These are phyloP conservation scores for Exobasidium cylindrosporum DNA, from an alignment of 1,284 basidiomycete genomes.

Conservation along the genomic window DNA sequence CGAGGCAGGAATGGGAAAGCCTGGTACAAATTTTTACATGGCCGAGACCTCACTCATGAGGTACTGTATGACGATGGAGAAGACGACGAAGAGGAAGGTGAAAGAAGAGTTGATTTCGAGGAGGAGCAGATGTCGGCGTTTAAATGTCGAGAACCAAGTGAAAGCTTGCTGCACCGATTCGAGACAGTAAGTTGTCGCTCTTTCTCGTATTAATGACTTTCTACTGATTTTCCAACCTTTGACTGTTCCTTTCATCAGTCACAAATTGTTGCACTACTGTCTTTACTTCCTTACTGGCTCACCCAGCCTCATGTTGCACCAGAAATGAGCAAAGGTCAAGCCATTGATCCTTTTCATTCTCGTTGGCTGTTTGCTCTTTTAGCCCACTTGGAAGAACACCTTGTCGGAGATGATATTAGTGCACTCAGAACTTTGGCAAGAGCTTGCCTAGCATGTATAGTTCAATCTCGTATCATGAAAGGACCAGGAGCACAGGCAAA, in stretches of 20 bases:
- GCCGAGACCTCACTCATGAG: neutral
- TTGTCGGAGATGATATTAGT: slow-evolving; percentile 75
- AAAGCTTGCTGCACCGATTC: neutral
- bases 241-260: neutral
- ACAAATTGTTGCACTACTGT: slow-evolving; percentile 29
- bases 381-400: slow-evolving; percentile 67
- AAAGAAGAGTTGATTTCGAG: neutral
- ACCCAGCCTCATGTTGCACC: slow-evolving; percentile 1
- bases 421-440: slow-evolving; percentile 74
- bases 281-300: neutral
- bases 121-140: neutral
- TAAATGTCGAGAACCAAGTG: neutral
- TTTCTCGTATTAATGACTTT: too few species aligned
- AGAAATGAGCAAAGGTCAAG: slow-evolving; percentile 44
- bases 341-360: slow-evolving; percentile 66
- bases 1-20: neutral
- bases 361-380: slow-evolving; percentile 82
- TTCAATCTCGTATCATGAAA: slow-evolving; percentile 32
- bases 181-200: neutral
- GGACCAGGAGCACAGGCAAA: slow-evolving; percentile 13
- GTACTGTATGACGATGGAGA: slow-evolving; percentile 1
- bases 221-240: neutral
- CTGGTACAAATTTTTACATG: slow-evolving; percentile 13
- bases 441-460: slow-evolving; percentile 64
- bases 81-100: neutral